Percentiles rank a stretch among this genome's conserved stretches.
These are phyloP conservation scores for Plasmodium gonderi DNA, from an alignment of 169 alveolate genomes.

Conservation along the genomic window DNA sequence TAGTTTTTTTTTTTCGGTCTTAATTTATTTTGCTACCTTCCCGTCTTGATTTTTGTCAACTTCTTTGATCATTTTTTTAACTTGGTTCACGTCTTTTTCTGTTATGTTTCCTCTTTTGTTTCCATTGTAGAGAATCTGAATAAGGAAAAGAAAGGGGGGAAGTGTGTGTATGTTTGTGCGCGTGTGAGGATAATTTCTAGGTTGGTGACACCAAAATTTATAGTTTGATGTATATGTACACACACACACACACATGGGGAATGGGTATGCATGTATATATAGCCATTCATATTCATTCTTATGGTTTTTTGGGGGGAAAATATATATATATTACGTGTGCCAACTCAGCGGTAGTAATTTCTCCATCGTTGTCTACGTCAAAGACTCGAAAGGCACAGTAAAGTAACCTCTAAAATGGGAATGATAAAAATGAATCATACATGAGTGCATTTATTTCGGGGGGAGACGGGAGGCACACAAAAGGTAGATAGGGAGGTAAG, in stretches of 20 bases:
- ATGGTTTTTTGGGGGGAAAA: slow-evolving; percentile 1
- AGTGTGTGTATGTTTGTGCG: too few relatives aligned
- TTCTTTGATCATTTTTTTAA: slow-evolving; percentile 78
- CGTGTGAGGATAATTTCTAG: too few relatives aligned
- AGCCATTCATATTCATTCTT: neutral
- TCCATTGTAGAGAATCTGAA: slow-evolving; percentile 74
- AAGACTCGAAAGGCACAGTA: slow-evolving; percentile 87
- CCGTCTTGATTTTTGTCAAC: slow-evolving; percentile 82
- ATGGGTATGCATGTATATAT: too few relatives aligned
- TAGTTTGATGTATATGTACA: neutral
- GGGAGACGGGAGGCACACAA: neutral
- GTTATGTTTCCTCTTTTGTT: slow-evolving; percentile 71
- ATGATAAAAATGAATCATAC: neutral
- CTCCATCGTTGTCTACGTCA: slow-evolving; percentile 87
- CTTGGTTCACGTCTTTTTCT: slow-evolving; percentile 61
- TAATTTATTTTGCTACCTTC: slow-evolving; percentile 3
- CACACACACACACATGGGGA: neutral
- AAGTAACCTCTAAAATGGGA: slow-evolving; percentile 67
- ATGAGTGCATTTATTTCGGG: too few relatives aligned
- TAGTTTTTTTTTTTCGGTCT: neutral
- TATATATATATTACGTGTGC: slow-evolving; percentile 74
- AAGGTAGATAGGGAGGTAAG: neutral
- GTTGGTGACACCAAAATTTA: too few relatives aligned
- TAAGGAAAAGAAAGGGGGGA: neutral
- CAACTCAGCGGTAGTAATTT: slow-evolving; percentile 84